Conservation (phyloP, 768 basidiomycete genomes). For the Lyophyllum semitale region DNA sequence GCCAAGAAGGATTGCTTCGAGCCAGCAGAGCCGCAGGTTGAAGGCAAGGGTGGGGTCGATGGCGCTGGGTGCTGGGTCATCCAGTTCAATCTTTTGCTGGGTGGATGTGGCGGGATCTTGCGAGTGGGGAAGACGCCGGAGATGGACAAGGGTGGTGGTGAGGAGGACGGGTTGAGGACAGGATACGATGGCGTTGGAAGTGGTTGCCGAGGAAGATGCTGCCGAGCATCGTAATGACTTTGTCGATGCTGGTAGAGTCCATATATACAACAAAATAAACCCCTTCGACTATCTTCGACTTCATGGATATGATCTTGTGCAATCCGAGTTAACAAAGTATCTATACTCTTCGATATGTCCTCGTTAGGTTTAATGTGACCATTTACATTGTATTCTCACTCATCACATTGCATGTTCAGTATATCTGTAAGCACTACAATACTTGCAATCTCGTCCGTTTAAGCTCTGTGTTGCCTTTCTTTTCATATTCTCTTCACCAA, state of each 20-base stretch:
- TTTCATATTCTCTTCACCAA: too few relatives aligned
- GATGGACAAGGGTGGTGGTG: slow-evolving; percentile 40
- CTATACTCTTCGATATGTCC: too few relatives aligned
- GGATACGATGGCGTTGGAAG: slow-evolving; percentile 61
- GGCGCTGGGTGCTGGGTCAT: slow-evolving; percentile 19
- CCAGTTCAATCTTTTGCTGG: slow-evolving; percentile 4
- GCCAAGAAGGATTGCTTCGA: slow-evolving; percentile 77
- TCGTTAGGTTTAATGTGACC: too few relatives aligned
- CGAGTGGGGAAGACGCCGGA: slow-evolving; percentile 31
- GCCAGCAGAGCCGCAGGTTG: slow-evolving; percentile 75
- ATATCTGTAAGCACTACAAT: background rate
- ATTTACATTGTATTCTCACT: slow-evolving; percentile 4
- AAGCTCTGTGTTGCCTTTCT: too few relatives aligned
- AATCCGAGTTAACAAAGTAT: background rate
- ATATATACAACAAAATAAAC: slow-evolving; percentile 75
- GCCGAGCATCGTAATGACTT: slow-evolving; percentile 43
- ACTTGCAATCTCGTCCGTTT: too few relatives aligned
- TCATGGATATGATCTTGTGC: slow-evolving; percentile 79
- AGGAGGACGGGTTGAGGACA: slow-evolving; percentile 42
- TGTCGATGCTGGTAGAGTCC: too few relatives aligned
- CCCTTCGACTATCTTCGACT: slow-evolving; percentile 94
- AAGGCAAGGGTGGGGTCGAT: slow-evolving; percentile 72
- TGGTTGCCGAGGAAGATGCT: slow-evolving; percentile 86
- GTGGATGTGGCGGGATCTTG: slow-evolving; percentile 14
- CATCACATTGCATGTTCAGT: background rate